Base-by-base conservation (phyloP, 495 filamentous ascomycete species). In the Xylaria sp. region DNA sequence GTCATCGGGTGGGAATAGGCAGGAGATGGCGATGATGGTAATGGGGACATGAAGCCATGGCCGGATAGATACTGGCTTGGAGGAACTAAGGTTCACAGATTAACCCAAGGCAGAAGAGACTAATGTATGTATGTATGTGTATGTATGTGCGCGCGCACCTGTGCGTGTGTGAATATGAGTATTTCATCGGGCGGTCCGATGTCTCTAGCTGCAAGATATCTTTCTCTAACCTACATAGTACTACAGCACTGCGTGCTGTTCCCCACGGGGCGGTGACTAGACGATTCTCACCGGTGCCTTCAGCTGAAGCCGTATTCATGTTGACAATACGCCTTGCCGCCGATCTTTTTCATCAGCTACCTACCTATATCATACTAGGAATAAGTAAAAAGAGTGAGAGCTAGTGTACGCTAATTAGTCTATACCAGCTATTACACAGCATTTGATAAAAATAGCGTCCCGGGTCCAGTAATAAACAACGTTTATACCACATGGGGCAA, bases 1-100 rank as follows among this genome's bases (percentile, higher is more conserved):
- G 59, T 70, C 3, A 64, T 70, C 48, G 68, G 68, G 4, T 63
- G 44, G 68, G 55, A 35, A 37, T 69, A 48, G 24, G 12, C 14
- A 3, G 19, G 26, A 14, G 26, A 8, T 21, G 46, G 5, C 12
- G 53, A n/a, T n/a, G n/a, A n/a, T n/a, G n/a, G n/a, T n/a, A n/a
- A n/a, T n/a, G n/a, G n/a, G n/a, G n/a, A 21, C 19, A n/a, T 14
- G 57, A 37, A 37, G 19, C 8, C 31, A 15, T 15, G 14, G 21
- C 55, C 55, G 14, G 14, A 31, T 58, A 3, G 4, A 3, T 3
- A n/a, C 29, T 37, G 19, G 31, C 29, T 31, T 31, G 29, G 53
- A 11, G 21, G 50, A 26, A 29, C 21, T 29, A 29, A n/a, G n/a
- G n/a, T n/a, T n/a, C n/a, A n/a, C 21, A 29, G 50, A 26, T 55